phyloP scores from a whole-genome alignment of 2,329 filamentous ascomycete species.

The Xylariales sp. region DNA sequence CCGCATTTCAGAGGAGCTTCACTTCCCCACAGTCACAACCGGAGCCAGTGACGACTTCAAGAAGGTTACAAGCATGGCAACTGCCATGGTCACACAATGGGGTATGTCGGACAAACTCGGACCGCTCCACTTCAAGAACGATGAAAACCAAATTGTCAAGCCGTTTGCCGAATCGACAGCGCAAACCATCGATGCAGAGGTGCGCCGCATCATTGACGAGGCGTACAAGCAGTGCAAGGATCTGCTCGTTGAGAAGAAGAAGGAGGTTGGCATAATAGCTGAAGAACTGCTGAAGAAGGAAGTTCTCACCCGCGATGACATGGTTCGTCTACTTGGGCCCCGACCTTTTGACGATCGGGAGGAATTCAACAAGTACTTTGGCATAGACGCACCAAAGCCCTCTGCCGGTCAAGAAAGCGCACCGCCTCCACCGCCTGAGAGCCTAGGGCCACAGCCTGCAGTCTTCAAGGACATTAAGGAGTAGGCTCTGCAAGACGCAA shows the following conservation, averaged over 20 bases:
- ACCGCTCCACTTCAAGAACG: constrained; percentile 84
- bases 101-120: constrained; percentile 96
- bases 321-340: constrained; percentile 81
- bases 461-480: constrained; percentile 19
- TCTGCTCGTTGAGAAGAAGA: constrained; percentile 79
- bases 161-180: constrained; percentile 95
- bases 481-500: background rate
- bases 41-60: constrained; percentile 97
- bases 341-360: constrained; percentile 79
- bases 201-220: constrained; percentile 84
- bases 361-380: constrained; percentile 95
- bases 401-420: constrained; percentile 49
- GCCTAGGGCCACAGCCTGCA: constrained; percentile 29
- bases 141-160: constrained; percentile 80
- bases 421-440: constrained; percentile 52
- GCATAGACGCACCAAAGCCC: constrained; percentile 35
- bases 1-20: constrained; percentile 90
- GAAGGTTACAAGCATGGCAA: constrained; percentile 95
- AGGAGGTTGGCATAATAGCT: constrained; percentile 81
- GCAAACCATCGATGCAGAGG: constrained; percentile 85
- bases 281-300: constrained; percentile 93
- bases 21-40: constrained; percentile 94
- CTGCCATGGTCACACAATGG: constrained; percentile 98
- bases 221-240: constrained; percentile 89
- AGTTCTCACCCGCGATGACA: constrained; percentile 84